Percentiles rank a stretch among this genome's conserved stretches.
Evolutionary conservation across 169 alveolate species (phyloP).

Genomic region (Toxoplasma gondii): DNA sequence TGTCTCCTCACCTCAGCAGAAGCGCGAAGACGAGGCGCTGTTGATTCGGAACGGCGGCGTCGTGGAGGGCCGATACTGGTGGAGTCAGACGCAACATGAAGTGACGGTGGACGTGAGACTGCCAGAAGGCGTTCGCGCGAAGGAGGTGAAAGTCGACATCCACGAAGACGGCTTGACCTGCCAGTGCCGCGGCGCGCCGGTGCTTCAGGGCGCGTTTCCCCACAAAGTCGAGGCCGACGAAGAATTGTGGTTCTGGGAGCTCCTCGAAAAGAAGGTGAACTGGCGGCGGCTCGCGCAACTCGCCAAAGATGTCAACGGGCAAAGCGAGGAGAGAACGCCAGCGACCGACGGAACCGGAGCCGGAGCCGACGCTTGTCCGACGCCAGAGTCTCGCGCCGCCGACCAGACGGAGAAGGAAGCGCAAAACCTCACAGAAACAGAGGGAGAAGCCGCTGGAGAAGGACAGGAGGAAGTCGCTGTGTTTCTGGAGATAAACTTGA

Average conservation of each 20-base stretch:
- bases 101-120: constrained; percentile 41
- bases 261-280: constrained; percentile 48
- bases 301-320: constrained; percentile 7
- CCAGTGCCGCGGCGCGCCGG: constrained; percentile 8
- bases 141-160: constrained; percentile 43
- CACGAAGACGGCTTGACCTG: constrained; percentile 45
- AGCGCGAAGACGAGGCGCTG: not conserved
- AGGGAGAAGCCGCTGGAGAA: not conserved
- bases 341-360: not conserved
- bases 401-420: not conserved
- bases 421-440: not conserved
- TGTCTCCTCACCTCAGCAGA: not conserved
- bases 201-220: constrained; percentile 47
- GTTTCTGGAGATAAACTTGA: not conserved
- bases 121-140: constrained; percentile 48
- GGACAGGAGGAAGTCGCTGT: not conserved
- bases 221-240: constrained; percentile 61
- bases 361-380: not conserved
- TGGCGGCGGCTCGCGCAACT: constrained; percentile 38
- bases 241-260: constrained; percentile 64
- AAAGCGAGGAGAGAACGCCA: not conserved
- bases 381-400: not conserved
- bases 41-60: constrained; percentile 56
- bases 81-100: constrained; percentile 58
- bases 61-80: constrained; percentile 42